These are phyloP conservation scores for Heliamphora pulchella DNA, from an alignment of 179 eudicot genomes.

Conservation along the genomic window DNA sequence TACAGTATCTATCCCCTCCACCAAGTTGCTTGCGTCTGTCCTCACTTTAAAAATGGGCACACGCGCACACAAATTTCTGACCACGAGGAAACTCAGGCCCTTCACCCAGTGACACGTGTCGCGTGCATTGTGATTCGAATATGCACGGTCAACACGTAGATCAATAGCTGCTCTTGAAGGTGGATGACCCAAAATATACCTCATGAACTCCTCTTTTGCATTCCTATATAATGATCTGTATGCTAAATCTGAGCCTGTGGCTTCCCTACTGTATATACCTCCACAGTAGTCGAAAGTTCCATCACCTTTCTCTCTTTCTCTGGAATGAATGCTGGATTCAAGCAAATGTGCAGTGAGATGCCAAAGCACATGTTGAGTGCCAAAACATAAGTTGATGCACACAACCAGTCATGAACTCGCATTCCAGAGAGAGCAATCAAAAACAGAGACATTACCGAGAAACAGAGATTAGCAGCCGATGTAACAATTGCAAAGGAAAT, in stretches of 20 bases:
- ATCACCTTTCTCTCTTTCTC: not conserved
- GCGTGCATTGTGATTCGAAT: not conserved
- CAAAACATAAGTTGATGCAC: not conserved
- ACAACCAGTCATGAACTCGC: slow-evolving; percentile 1
- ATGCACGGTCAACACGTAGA: not conserved
- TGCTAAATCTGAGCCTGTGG: not conserved
- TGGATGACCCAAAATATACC: not conserved
- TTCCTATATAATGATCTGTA: not conserved
- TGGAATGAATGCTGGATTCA: not conserved
- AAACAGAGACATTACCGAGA: not conserved
- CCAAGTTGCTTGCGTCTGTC: not conserved
- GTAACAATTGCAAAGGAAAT: not conserved
- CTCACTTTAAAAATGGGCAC: slow-evolving; percentile 7
- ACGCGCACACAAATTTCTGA: not conserved
- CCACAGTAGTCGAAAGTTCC: not conserved
- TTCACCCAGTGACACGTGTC: not conserved
- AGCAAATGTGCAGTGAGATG: not conserved
- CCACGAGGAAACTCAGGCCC: slow-evolving; percentile 2
- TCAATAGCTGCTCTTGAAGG: not conserved
- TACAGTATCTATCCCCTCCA: not conserved
- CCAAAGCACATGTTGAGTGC: not conserved
- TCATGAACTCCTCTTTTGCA: not conserved
- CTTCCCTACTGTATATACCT: not conserved
- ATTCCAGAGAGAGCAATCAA: not conserved
- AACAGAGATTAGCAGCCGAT: not conserved